Evolutionary conservation across 2,329 filamentous ascomycete genomes (phyloP).

Genomic region (Aspergillus intermedius): DNA sequence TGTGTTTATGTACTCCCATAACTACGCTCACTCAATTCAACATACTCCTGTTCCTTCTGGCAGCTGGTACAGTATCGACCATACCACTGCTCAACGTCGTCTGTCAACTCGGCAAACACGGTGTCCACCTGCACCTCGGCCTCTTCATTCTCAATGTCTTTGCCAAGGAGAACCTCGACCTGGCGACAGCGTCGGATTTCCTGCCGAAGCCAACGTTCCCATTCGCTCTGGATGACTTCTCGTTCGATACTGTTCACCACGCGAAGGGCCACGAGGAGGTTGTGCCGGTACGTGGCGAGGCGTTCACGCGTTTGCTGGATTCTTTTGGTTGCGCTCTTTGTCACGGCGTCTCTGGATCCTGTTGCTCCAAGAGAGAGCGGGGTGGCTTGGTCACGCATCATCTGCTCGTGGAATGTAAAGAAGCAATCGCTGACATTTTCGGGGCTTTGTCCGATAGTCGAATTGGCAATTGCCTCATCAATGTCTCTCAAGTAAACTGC

Average conservation of each 20-base stretch:
- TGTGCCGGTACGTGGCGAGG: constrained; percentile 77
- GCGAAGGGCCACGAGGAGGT: constrained; percentile 82
- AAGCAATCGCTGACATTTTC: constrained; percentile 35
- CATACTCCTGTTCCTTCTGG: constrained; percentile 35
- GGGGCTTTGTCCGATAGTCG: constrained; percentile 21
- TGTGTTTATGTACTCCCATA: constrained; percentile 14
- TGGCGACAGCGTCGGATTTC: constrained; percentile 72
- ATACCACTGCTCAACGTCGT: constrained; percentile 51
- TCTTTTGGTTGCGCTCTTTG: constrained; percentile 44
- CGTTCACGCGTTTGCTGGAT: constrained; percentile 75
- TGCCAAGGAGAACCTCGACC: constrained; percentile 43
- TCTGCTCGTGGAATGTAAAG: constrained; percentile 39
- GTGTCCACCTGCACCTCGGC: constrained; percentile 16
- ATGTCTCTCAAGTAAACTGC: constrained; percentile 78
- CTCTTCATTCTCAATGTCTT: constrained; percentile 15
- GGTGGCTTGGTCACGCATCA: constrained; percentile 26
- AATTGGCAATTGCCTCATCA: constrained; percentile 53
- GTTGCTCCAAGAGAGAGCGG: constrained; percentile 23
- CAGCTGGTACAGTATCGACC: constrained; percentile 59
- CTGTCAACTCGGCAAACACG: constrained; percentile 30
- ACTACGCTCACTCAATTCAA: constrained; percentile 15
- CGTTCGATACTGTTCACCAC: constrained; percentile 84
- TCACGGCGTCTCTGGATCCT: constrained; percentile 21
- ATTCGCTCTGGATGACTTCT: constrained; percentile 80
- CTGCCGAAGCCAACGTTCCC: constrained; percentile 83